Conservation (phyloP, 2,329 filamentous ascomycete genomes). For the Lecanicillium sp. region DNA sequence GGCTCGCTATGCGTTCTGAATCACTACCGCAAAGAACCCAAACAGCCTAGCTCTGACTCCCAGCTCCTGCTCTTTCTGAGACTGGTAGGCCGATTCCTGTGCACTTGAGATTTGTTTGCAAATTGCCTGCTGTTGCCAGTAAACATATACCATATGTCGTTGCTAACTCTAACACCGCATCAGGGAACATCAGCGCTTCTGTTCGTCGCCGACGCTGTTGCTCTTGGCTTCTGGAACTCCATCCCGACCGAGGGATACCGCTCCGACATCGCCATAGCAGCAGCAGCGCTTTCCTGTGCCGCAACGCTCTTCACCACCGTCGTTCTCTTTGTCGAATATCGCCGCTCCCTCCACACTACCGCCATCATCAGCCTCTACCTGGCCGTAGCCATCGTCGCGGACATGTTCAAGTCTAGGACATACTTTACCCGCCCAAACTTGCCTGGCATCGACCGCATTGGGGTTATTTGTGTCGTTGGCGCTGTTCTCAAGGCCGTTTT, state of each 20-base stretch:
- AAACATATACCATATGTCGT: too few species aligned
- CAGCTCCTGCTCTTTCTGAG: too few species aligned
- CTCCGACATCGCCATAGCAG: background rate
- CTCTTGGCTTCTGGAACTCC: too few species aligned
- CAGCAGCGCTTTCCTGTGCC: background rate
- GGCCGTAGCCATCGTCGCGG: background rate
- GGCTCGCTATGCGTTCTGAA: too few species aligned
- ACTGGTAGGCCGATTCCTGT: too few species aligned
- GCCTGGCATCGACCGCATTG: background rate
- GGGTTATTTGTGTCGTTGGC: background rate
- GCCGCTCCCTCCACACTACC: background rate
- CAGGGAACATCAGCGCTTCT: too few species aligned
- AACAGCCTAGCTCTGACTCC: too few species aligned
- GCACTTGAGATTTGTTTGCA: too few species aligned
- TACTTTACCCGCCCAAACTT: background rate
- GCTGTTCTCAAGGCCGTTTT: background rate
- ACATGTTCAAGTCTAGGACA: background rate
- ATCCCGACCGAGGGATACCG: background rate
- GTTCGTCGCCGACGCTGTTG: too few species aligned
- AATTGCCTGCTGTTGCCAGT: too few species aligned
- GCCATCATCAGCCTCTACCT: slow-evolving; percentile 1
- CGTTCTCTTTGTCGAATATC: background rate
- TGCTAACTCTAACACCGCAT: too few species aligned
- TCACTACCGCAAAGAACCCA: too few species aligned
- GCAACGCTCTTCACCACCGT: background rate